Conservation (phyloP, 768 basidiomycete genomes). For the Rossbeevera mucosa region DNA sequence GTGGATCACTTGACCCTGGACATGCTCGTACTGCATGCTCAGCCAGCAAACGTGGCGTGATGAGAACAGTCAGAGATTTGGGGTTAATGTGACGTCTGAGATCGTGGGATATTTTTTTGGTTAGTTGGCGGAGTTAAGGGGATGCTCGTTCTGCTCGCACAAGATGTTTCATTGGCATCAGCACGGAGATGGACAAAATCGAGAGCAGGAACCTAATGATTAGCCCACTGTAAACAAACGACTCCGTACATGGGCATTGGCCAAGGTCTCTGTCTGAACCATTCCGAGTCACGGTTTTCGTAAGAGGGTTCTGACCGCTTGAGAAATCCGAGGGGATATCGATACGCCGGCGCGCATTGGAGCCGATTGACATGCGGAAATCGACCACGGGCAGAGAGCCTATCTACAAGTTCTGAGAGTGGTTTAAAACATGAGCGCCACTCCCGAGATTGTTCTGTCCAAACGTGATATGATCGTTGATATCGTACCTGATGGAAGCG, state of each 20-base stretch:
- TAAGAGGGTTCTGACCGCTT: not conserved
- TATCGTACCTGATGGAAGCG: not conserved
- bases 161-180: constrained; percentile 5
- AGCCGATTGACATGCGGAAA: not conserved
- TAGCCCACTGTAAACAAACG: not conserved
- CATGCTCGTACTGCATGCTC: not conserved
- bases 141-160: not conserved
- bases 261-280: not conserved
- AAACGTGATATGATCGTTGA: not conserved
- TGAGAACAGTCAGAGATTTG: not conserved
- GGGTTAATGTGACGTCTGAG: not conserved
- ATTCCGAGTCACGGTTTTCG: not conserved
- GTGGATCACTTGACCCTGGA: not conserved
- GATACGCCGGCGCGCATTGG: not conserved
- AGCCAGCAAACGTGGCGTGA: not conserved
- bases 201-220: not conserved
- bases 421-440: not conserved
- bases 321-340: constrained; percentile 24
- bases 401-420: not conserved
- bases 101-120: constrained; percentile 3
- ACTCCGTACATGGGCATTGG: constrained; percentile 1
- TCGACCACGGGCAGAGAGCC: not conserved
- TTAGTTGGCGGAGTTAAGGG: constrained; percentile 3
- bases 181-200: not conserved
- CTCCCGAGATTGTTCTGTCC: not conserved